These are phyloP conservation scores for Mortierella sp. DNA, from an alignment of 371 early-diverging fungal species.

Conservation along the genomic window DNA sequence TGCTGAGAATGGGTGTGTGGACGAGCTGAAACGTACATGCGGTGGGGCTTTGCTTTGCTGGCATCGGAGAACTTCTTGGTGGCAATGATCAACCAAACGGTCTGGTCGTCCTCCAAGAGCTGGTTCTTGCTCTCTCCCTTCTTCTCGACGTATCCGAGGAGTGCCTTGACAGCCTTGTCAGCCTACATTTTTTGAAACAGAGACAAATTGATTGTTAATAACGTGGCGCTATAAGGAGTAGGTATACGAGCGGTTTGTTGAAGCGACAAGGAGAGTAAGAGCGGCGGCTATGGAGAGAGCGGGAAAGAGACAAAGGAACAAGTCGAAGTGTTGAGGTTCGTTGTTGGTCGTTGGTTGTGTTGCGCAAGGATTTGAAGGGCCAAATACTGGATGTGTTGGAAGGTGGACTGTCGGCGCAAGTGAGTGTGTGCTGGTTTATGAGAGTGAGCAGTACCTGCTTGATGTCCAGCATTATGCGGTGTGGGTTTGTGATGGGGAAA, in stretches of 20 bases:
- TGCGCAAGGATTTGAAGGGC: neutral
- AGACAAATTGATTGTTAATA: neutral
- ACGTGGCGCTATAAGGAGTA: neutral
- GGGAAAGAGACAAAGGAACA: neutral
- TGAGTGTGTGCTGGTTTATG: neutral
- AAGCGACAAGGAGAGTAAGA: neutral
- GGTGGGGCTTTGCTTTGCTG: constrained; percentile 67
- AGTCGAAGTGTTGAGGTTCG: neutral
- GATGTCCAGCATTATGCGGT: constrained; percentile 57
- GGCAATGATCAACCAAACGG: constrained; percentile 68
- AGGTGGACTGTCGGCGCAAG: neutral
- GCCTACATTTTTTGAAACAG: constrained; percentile 22
- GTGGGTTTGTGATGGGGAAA: constrained; percentile 4
- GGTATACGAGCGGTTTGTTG: neutral
- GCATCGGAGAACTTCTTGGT: constrained; percentile 70
- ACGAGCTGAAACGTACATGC: constrained; percentile 63
- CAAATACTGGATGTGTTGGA: neutral
- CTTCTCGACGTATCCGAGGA: constrained; percentile 68
- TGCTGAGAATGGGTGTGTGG: neutral
- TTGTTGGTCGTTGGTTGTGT: neutral
- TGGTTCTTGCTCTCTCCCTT: constrained; percentile 47
- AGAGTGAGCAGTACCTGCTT: constrained; percentile 56
- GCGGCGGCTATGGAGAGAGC: neutral
- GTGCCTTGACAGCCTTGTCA: constrained; percentile 66
- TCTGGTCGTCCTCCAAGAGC: constrained; percentile 58